These are phyloP conservation scores for Metschnikowia koreensis DNA, from an alignment of 805 yeast species.

Conservation along the genomic window DNA sequence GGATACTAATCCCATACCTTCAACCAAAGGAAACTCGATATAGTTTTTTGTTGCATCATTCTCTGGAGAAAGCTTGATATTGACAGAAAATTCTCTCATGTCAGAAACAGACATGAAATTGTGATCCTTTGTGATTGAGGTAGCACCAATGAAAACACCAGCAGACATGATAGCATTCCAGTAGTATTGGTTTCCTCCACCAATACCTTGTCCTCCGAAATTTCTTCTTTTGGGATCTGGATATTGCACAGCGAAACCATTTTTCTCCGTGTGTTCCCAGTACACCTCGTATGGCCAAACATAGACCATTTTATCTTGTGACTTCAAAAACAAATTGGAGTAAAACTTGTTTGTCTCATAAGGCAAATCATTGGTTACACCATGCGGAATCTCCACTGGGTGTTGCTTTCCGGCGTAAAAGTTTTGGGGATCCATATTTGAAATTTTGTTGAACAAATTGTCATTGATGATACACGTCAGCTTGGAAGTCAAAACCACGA, in stretches of 20 bases:
- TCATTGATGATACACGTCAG: not conserved
- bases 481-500: not conserved
- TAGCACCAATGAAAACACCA: conserved; percentile 55
- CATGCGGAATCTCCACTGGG: conserved; percentile 45
- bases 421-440: conserved; percentile 42
- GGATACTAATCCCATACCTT: conserved; percentile 60
- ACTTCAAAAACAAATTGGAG: conserved; percentile 58
- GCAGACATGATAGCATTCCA: conserved; percentile 56
- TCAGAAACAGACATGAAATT: conserved; percentile 46
- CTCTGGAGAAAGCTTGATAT: conserved; percentile 19
- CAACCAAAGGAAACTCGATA: conserved; percentile 52
- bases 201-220: conserved; percentile 46
- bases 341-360: conserved; percentile 77
- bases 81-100: conserved; percentile 39
- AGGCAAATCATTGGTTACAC: conserved; percentile 44
- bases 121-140: conserved; percentile 38
- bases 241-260: conserved; percentile 65
- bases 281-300: conserved; percentile 67
- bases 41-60: conserved; percentile 26
- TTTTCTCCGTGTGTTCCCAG: conserved; percentile 45
- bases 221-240: conserved; percentile 43
- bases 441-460: conserved; percentile 50
- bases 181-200: conserved; percentile 45
- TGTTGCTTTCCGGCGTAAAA: conserved; percentile 47
- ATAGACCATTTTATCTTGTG: conserved; percentile 54